These are phyloP conservation scores for Erigeron canadensis DNA, from an alignment of 129 eudicot genomes.

Conservation along the genomic window DNA sequence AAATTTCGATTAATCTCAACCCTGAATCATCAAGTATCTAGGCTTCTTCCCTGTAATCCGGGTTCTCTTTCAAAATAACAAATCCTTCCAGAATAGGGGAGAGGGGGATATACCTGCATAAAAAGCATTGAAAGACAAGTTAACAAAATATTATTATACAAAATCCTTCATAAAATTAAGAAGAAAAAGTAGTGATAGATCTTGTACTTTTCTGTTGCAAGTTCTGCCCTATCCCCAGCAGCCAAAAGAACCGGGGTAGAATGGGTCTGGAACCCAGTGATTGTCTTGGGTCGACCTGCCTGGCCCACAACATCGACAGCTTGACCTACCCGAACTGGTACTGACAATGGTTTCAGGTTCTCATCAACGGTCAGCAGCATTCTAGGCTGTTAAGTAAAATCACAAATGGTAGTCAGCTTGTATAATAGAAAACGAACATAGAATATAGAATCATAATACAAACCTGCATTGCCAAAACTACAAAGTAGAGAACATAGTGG, in stretches of 20 bases:
- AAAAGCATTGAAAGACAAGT: not conserved
- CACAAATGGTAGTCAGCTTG: not conserved
- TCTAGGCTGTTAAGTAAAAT: constrained; percentile 54
- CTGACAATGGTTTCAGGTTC: constrained; percentile 84
- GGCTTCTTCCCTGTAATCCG: constrained; percentile 80
- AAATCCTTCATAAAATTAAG: not conserved
- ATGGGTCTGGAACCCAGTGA: constrained; percentile 97
- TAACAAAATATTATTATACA: constrained; percentile 8
- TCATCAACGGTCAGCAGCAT: constrained; percentile 90
- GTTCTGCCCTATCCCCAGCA: constrained; percentile 96
- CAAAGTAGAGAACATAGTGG: constrained; percentile 81
- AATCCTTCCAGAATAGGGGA: constrained; percentile 91
- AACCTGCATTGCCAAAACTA: constrained; percentile 94
- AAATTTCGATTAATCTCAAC: too few relatives aligned
- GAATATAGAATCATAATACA: not conserved
- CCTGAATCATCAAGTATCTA: constrained; percentile 4
- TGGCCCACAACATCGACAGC: constrained; percentile 99
- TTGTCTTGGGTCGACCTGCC: constrained; percentile 98
- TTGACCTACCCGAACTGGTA: constrained; percentile 94
- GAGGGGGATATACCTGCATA: constrained; percentile 79
- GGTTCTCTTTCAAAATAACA: constrained; percentile 83
- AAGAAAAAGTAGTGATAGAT: not conserved
- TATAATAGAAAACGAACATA: not conserved
- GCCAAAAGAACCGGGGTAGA: constrained; percentile 90
- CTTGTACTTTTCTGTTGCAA: constrained; percentile 75